phyloP scores from a whole-genome alignment of 1,139 yeast genomes.

The Blastobotrys serpentis region DNA sequence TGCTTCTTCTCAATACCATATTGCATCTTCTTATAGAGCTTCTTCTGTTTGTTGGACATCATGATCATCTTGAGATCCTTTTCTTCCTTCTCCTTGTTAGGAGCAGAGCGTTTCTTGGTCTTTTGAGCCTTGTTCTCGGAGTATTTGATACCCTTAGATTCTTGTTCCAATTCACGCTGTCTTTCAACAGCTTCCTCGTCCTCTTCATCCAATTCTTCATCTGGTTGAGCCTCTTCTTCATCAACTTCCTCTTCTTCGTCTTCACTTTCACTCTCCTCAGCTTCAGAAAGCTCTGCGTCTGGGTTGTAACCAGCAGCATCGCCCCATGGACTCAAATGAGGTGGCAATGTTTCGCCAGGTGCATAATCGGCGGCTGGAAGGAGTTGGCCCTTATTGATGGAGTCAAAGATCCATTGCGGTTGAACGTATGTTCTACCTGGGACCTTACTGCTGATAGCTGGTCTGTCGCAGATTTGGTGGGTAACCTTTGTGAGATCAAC shows the following conservation, averaged over 20 bases:
- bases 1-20: slow-evolving; percentile 86
- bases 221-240: slow-evolving; percentile 47
- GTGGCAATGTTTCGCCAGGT: slow-evolving; percentile 94
- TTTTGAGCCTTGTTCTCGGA: slow-evolving; percentile 51
- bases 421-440: slow-evolving; percentile 92
- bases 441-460: slow-evolving; percentile 69
- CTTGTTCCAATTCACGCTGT: slow-evolving; percentile 85
- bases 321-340: slow-evolving; percentile 99
- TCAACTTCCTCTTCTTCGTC: slow-evolving; percentile 48
- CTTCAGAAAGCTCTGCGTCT: slow-evolving; percentile 47
- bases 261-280: slow-evolving; percentile 41
- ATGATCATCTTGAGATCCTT: slow-evolving; percentile 87
- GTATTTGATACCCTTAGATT: slow-evolving; percentile 80
- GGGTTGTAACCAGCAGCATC: slow-evolving; percentile 92
- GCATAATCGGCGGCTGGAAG: slow-evolving; percentile 78
- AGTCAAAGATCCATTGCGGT: slow-evolving; percentile 98
- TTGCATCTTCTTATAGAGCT: slow-evolving; percentile 93
- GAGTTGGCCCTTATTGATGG: slow-evolving; percentile 73
- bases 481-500: slow-evolving; percentile 71
- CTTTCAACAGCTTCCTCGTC: slow-evolving; percentile 47
- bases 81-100: slow-evolving; percentile 66
- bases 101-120: slow-evolving; percentile 35
- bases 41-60: slow-evolving; percentile 97
- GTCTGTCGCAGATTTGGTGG: slow-evolving; percentile 94
- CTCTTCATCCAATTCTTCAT: slow-evolving; percentile 46